Evolutionary conservation across 2,329 filamentous ascomycete species (phyloP).

Genomic region (Trichophyton simii): DNA sequence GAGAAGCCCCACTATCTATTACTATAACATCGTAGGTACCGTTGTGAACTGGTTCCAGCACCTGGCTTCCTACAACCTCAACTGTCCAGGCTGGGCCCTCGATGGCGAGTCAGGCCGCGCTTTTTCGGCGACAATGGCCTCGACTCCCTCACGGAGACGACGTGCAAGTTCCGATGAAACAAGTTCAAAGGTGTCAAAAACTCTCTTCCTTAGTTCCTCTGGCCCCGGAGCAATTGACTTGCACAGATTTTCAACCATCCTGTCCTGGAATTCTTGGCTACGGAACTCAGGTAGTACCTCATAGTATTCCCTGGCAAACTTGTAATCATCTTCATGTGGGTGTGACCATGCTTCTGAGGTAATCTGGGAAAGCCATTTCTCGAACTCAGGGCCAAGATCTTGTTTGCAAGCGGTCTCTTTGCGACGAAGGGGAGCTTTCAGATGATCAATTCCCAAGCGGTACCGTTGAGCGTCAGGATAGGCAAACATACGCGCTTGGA

Average conservation of each 20-base stretch:
- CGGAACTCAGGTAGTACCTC: constrained; percentile 5
- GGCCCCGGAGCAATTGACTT: not conserved
- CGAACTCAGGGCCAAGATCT: not conserved
- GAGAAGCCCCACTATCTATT: not conserved
- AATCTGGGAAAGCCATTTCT: not conserved
- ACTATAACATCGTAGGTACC: not conserved
- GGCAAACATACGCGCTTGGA: constrained; percentile 48
- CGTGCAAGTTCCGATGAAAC: not conserved
- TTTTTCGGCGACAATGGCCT: not conserved
- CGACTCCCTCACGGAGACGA: not conserved
- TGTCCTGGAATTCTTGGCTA: constrained; percentile 7
- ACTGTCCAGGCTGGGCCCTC: not conserved
- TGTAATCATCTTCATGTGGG: constrained; percentile 1
- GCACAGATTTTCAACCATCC: not conserved
- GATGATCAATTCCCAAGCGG: constrained; percentile 30
- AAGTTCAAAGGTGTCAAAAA: not conserved
- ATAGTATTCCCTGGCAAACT: constrained; percentile 4
- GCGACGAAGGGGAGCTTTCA: constrained; percentile 21
- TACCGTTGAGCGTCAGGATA: constrained; percentile 43
- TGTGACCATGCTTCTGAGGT: not conserved
- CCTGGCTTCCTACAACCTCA: not conserved
- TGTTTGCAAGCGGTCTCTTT: not conserved
- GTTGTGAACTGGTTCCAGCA: not conserved
- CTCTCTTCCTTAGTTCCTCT: not conserved
- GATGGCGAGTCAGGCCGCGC: not conserved